Percentiles rank a stretch among this genome's conserved stretches.
Conservation (phyloP, 2,329 filamentous ascomycete species). For the Nigrospora sphaerica region DNA sequence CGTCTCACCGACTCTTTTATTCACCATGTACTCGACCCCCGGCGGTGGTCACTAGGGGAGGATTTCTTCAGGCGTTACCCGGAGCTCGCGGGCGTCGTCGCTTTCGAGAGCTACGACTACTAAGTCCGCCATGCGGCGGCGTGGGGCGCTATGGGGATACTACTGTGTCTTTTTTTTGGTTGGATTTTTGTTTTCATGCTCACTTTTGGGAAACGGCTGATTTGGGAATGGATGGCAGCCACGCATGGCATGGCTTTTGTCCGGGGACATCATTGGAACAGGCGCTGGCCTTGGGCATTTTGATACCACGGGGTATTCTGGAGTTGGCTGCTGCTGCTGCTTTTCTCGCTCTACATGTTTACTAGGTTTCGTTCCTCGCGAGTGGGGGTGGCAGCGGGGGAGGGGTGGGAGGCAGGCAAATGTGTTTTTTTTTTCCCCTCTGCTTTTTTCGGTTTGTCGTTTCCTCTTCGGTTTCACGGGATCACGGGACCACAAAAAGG, state of each 20-base stretch:
- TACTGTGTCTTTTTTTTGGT: background rate
- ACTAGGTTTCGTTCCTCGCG: background rate
- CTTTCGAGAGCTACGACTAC: constrained; percentile 3
- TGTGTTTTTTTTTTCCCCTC: background rate
- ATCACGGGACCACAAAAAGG: no score
- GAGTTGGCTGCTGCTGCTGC: background rate
- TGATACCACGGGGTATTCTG: constrained; percentile 3
- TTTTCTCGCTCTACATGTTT: background rate
- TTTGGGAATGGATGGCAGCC: background rate
- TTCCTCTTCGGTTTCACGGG: background rate
- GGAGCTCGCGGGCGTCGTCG: constrained; percentile 13
- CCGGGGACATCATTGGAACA: background rate
- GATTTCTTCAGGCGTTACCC: constrained; percentile 18
- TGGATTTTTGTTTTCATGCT: background rate
- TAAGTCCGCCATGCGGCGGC: background rate
- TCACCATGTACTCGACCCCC: constrained; percentile 14
- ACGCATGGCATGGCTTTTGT: background rate
- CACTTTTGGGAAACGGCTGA: background rate
- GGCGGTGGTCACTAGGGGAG: constrained; percentile 18
- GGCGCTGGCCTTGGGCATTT: constrained; percentile 1
- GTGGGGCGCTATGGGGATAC: background rate
- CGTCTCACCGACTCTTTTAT: constrained; percentile 16
- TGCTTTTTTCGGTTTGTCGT: no score
- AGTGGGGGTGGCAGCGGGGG: no score
- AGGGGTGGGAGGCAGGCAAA: no score